These are phyloP conservation scores for Epichloe baconii DNA, from an alignment of 2,329 filamentous ascomycete genomes.

Conservation along the genomic window DNA sequence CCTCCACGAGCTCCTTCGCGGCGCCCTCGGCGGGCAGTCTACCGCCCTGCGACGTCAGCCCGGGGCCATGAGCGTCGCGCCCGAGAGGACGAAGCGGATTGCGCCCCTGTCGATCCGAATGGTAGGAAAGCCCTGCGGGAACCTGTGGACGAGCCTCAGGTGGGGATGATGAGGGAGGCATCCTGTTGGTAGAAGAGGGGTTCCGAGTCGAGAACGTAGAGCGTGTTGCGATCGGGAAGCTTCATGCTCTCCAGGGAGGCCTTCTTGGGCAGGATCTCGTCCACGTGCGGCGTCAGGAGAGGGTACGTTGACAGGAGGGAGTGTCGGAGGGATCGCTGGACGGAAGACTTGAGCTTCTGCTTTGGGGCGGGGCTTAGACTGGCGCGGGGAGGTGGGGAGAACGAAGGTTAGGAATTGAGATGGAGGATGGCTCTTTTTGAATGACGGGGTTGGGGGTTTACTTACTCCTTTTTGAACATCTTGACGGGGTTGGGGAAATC, in stretches of 20 bases:
- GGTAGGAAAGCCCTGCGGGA: constrained; percentile 69
- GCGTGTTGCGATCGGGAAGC: constrained; percentile 76
- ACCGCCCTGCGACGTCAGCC: constrained; percentile 73
- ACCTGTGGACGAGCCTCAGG: constrained; percentile 77
- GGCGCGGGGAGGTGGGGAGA: no score
- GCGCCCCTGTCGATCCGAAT: constrained; percentile 90
- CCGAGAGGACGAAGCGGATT: constrained; percentile 89
- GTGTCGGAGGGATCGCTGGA: constrained; percentile 73
- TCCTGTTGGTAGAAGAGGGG: constrained; percentile 89
- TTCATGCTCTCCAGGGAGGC: constrained; percentile 82
- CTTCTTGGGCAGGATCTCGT: constrained; percentile 93
- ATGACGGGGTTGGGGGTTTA: constrained; percentile 4
- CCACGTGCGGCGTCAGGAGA: constrained; percentile 72
- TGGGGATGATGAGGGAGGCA: constrained; percentile 68
- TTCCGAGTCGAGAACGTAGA: constrained; percentile 67
- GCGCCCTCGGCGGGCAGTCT: constrained; percentile 49
- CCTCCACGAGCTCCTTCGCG: constrained; percentile 20
- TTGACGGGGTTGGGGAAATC: constrained; percentile 18
- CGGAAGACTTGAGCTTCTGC: constrained; percentile 95
- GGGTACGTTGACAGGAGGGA: constrained; percentile 79
- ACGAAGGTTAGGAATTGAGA: constrained; percentile 12
- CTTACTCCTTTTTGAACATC: constrained; percentile 93
- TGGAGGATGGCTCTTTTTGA: background rate
- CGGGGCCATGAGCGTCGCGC: constrained; percentile 91
- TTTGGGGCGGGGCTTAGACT: constrained; percentile 41